Evolutionary conservation across 345 rosid genomes (phyloP).

Genomic region (Aethionema arabicum): DNA sequence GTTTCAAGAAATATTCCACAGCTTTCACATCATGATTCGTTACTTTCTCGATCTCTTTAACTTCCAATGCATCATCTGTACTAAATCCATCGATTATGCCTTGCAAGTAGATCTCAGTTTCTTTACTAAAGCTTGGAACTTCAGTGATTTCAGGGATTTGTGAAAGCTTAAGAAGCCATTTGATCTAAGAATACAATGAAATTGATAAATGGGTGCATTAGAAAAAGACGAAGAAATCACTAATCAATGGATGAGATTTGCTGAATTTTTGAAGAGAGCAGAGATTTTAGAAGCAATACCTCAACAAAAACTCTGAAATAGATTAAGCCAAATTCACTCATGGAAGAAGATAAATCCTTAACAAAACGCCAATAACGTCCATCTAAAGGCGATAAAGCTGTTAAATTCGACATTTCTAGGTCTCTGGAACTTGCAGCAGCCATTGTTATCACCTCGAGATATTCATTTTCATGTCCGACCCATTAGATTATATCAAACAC

Average conservation of each 20-base stretch:
- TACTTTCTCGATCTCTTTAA: constrained; percentile 75
- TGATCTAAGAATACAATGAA: constrained; percentile 46
- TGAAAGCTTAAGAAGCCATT: constrained; percentile 90
- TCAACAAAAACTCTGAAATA: constrained; percentile 81
- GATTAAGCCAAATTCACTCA: constrained; percentile 89
- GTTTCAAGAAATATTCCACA: constrained; percentile 89
- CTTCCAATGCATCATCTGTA: constrained; percentile 72
- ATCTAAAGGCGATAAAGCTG: constrained; percentile 87
- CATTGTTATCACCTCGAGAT: constrained; percentile 47
- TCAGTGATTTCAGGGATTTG: constrained; percentile 66
- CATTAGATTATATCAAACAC: constrained; percentile 12
- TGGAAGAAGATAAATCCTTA: constrained; percentile 73
- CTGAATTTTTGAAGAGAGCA: neutral
- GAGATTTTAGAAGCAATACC: constrained; percentile 40
- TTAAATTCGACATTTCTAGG: constrained; percentile 69
- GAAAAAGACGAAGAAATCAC: constrained; percentile 8
- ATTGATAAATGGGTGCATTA: constrained; percentile 4
- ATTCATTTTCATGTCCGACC: constrained; percentile 7
- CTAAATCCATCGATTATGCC: constrained; percentile 64
- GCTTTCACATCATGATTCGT: constrained; percentile 97
- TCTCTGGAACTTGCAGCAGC: constrained; percentile 34
- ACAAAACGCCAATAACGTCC: constrained; percentile 93
- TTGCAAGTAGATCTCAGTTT: constrained; percentile 61
- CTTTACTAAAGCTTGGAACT: constrained; percentile 80
- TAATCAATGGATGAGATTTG: constrained; percentile 11